Evolutionary conservation across 1,284 basidiomycete species (phyloP).

Genomic region (Sutorius eximius): DNA sequence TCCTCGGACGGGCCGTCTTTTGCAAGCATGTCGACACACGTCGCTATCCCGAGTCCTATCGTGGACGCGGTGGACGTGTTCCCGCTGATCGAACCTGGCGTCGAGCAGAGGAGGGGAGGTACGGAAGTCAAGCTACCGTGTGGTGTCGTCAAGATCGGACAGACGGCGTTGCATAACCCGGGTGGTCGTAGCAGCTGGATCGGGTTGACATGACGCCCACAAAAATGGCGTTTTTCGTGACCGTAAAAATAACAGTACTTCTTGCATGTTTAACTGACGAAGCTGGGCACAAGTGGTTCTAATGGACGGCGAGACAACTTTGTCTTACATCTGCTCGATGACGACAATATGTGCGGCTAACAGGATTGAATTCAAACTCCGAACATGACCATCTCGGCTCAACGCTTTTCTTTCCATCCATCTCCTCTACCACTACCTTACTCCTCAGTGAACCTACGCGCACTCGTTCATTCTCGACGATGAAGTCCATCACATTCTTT

Average conservation of each 20-base stretch:
- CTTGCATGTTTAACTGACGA: background rate
- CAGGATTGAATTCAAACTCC: slow-evolving; percentile 31
- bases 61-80: slow-evolving; percentile 58
- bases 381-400: slow-evolving; percentile 12
- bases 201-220: slow-evolving; percentile 52
- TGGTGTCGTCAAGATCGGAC: slow-evolving; percentile 82
- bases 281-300: too few relatives aligned
- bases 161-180: slow-evolving; percentile 89
- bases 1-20: slow-evolving; percentile 29
- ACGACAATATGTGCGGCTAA: background rate
- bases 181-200: slow-evolving; percentile 92
- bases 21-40: slow-evolving; percentile 41
- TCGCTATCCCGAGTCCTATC: slow-evolving; percentile 57
- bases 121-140: slow-evolving; percentile 26
- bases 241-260: background rate
- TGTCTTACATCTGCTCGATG: too few relatives aligned
- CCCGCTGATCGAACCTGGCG: slow-evolving; percentile 22
- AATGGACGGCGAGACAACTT: too few relatives aligned
- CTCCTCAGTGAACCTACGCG: slow-evolving; percentile 1
- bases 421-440: slow-evolving; percentile 5
- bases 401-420: background rate
- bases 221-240: background rate
- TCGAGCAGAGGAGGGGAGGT: slow-evolving; percentile 17
- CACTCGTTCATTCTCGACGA: slow-evolving; percentile 35
- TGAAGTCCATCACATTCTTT: slow-evolving; percentile 52